Evolutionary conservation across 2,329 filamentous ascomycete species (phyloP).

Genomic region (Neopestalotiopsis sp.): DNA sequence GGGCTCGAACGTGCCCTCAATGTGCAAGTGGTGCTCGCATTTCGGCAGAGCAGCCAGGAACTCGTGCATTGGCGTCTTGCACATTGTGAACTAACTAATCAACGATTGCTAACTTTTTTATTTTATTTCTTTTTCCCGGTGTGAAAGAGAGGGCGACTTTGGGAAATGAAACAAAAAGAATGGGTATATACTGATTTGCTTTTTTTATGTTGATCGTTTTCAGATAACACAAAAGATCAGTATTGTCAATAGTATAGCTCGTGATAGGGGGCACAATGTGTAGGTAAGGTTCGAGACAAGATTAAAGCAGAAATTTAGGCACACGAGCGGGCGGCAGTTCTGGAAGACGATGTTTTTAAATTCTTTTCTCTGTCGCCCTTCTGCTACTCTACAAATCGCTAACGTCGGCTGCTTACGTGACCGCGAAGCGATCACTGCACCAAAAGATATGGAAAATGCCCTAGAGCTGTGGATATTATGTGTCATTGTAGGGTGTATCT

Average conservation of each 20-base stretch:
- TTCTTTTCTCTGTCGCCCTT: background rate
- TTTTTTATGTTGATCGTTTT: background rate
- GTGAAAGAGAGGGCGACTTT: no score
- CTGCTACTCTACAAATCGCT: background rate
- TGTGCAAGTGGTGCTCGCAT: conserved; percentile 82
- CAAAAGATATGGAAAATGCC: conserved; percentile 1
- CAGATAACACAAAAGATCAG: background rate
- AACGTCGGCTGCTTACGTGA: conserved; percentile 7
- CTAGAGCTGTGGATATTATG: conserved; percentile 16
- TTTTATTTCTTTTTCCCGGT: no score
- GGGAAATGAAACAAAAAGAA: no score
- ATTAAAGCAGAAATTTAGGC: background rate
- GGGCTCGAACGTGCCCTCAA: conserved; percentile 77
- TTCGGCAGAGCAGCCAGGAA: conserved; percentile 74
- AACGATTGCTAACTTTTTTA: background rate
- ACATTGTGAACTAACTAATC: conserved; percentile 49
- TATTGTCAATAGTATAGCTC: background rate
- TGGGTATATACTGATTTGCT: background rate
- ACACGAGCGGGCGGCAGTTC: background rate
- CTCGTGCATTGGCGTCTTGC: conserved; percentile 57
- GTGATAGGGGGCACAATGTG: background rate
- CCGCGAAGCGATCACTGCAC: background rate
- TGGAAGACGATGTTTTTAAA: background rate
- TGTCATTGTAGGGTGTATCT: conserved; percentile 14
- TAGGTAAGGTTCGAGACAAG: background rate